Conservation (phyloP, 805 yeast genomes). For the Metschnikowia continentalis region DNA sequence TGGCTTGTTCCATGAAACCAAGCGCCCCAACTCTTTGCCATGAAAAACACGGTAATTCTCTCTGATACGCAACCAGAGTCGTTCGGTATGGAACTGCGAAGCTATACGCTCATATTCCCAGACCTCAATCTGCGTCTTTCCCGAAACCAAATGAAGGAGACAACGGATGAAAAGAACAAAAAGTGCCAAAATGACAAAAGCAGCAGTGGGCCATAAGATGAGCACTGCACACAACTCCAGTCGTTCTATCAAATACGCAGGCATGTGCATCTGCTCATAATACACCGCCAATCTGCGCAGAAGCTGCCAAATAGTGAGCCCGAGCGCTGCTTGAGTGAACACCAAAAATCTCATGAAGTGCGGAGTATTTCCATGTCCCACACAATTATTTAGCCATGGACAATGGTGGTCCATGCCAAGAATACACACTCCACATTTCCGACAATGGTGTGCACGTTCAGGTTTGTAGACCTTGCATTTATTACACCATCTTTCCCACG, state of each 20-base stretch:
- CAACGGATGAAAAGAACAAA: conserved; percentile 59
- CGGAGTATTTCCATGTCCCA: conserved; percentile 73
- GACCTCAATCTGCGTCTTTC: conserved; percentile 83
- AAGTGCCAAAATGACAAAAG: conserved; percentile 60
- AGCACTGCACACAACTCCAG: conserved; percentile 53
- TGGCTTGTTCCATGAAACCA: conserved; percentile 43
- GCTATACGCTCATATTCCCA: conserved; percentile 90
- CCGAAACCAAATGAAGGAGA: conserved; percentile 50
- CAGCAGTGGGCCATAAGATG: conserved; percentile 49
- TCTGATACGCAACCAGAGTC: conserved; percentile 49
- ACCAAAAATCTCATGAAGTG: conserved; percentile 73
- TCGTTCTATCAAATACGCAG: conserved; percentile 51
- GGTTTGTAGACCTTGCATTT: conserved; percentile 76
- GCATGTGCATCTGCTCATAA: conserved; percentile 48
- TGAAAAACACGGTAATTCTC: conserved; percentile 41
- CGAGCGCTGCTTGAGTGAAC: conserved; percentile 57
- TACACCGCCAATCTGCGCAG: conserved; percentile 36
- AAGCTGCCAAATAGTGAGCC: conserved; percentile 43
- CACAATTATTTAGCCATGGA: conserved; percentile 92
- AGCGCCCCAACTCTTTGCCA: conserved; percentile 37
- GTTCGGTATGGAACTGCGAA: conserved; percentile 52
- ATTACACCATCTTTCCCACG: conserved; percentile 50
- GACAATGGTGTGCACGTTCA: conserved; percentile 83
- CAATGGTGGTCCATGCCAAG: conserved; percentile 89
- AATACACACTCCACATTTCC: conserved; percentile 70